A percentile compares a stretch with the other conserved stretches of the same genome.
Conservation (phyloP, 345 rosid species). For the Rhizophora mangle region DNA sequence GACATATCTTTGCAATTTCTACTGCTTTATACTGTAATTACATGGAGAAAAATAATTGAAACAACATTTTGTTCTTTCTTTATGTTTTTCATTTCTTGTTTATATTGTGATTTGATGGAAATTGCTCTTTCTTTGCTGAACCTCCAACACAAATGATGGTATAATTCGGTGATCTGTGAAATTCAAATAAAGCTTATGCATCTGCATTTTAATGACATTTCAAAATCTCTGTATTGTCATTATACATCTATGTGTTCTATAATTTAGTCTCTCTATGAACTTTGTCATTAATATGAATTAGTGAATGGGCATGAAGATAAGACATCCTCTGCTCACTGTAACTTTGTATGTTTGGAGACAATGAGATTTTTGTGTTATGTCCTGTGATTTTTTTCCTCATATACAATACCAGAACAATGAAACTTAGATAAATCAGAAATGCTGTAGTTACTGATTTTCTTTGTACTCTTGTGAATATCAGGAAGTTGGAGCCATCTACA, state of each 20-base stretch:
- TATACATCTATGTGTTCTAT: neutral
- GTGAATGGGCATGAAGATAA: neutral
- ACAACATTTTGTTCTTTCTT: neutral
- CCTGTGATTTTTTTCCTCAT: no score
- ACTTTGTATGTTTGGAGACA: neutral
- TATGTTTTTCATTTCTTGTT: neutral
- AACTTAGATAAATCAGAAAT: no score
- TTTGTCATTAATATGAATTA: neutral
- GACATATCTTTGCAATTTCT: neutral
- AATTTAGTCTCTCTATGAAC: neutral
- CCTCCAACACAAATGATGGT: no score
- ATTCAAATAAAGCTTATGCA: no score
- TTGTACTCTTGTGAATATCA: slow-evolving; percentile 26
- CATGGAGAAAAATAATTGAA: neutral
- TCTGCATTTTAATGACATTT: neutral
- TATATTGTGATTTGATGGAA: neutral
- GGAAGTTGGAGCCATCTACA: slow-evolving; percentile 92
- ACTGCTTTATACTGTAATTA: neutral
- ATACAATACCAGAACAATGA: no score
- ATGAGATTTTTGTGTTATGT: no score
- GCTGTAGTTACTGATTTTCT: slow-evolving; percentile 2
- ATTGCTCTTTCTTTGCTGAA: no score
- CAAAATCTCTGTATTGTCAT: neutral
- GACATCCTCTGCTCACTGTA: neutral
- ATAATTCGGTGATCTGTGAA: no score